Evolutionary conservation across 1,284 basidiomycete species (phyloP), one percentile per base, ranked within the genome.

Genomic region (Cutaneotrichosporon sp.): DNA sequence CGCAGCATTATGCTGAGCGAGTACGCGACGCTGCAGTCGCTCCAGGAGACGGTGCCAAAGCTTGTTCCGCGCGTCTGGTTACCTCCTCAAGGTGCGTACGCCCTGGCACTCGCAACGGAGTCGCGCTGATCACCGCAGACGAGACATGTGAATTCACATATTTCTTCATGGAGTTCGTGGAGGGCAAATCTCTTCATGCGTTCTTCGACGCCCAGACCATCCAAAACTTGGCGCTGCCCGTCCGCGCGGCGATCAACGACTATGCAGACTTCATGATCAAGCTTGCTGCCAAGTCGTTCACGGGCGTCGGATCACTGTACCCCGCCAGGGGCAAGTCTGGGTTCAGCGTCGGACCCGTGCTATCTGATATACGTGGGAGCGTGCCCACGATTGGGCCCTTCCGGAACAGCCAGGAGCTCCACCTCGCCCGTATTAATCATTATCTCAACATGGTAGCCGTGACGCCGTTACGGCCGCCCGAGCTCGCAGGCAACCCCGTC

Each of bases 221-320:
- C 26, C 46, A 32, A 17, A 37, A 27, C n/a, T 14, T 47, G 22
- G 5, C 11, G 16, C 46, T 35, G 17, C 20, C 46, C 4, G 46
- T 47, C 17, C 34, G 24, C 16, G 19, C 16, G 0, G 46, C 46
- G 3, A 17, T 47, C 17, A 24, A 26, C 25, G 46, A 47, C 34
- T 47, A 47, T 24, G 46, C 46, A 27, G 46, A 39, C 19, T 41
- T 49, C 14, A 39, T 49, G 37, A 41, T 49, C 46, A 49, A 41
- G 37, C 26, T 49, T 19, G 29, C 46, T 1, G 25, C 10, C 26
- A 17, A 29, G 27, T 24, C 37, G 27, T 41, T 49, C 20, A 31
- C 19, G 4, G 46, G 46, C 6, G 38, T 49, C 19, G 46, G 46
- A 3, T 32, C 35, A 4, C 29, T 49, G 19, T 41, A 49, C 37